Base-by-base conservation (phyloP, 2,329 filamentous ascomycete genomes). In the Beauveria scarabaeidicola region DNA sequence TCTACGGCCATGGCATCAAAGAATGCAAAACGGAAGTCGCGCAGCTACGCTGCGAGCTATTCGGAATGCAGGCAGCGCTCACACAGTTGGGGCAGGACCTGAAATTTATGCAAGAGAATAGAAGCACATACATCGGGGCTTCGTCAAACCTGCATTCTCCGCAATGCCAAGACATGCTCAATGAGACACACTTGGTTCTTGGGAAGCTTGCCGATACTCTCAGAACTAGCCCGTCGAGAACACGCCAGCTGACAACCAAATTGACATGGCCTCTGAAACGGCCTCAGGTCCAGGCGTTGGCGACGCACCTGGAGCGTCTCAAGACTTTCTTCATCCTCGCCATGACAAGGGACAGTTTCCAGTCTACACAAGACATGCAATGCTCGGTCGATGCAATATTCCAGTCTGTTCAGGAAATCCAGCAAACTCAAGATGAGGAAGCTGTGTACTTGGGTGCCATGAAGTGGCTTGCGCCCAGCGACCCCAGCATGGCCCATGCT, bases 291-390 rank as follows among this genome's bases (percentile, higher is more conserved):
- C 47, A 61, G 19, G 38, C 27, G 9, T 8, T 55, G 29, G 48
- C 59, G 1, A 52, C 36, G 8, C 46, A 48, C 17, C 15, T 57
- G 29, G 59, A 61, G 25, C 40, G 59, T 2, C 36, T 61, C 25
- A 61, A 57, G 47, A 52, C 52, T 3, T 57, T 56, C 32, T 60
- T 60, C 36, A 61, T 61, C 17, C 52, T 57, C 36, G 38, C 50
- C 2, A 46, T 52, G 27, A 61, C 52, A 46, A 55, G 29, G 40
- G 59, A 61, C 25, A 57, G 29, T 7, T 38, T 50, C 7, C 36
- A 61, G 11, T 46, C 59, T 1, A 13, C 59, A 4, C 36, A 50
- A 7, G 43, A 44, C 5, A 43, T 52, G 10, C 23, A 48, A 4
- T 17, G 3, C n/a, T 44, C 59, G 21, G 29, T 61, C 7, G 23